Conservation (phyloP, 2,329 filamentous ascomycete species). For the Calonectria multiphialidica region DNA sequence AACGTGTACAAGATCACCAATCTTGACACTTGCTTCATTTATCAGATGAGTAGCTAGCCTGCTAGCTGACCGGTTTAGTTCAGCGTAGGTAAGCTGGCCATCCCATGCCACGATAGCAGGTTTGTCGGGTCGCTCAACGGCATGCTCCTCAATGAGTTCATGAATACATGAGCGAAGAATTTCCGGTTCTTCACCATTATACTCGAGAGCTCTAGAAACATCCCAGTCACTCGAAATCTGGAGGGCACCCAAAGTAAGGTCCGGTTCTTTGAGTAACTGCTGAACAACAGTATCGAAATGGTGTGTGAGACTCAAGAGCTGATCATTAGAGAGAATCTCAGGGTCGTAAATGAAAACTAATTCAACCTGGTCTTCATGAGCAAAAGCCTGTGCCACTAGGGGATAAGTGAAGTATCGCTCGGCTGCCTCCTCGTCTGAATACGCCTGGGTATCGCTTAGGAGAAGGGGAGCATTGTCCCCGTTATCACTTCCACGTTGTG, state of each 20-base stretch:
- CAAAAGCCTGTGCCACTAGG: constrained; percentile 24
- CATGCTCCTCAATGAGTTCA: constrained; percentile 28
- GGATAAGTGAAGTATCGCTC: constrained; percentile 41
- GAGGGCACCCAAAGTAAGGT: background rate
- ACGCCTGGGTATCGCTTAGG: background rate
- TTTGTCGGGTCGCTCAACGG: constrained; percentile 10
- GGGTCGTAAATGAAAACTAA: constrained; percentile 31
- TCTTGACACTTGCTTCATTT: background rate
- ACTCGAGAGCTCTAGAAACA: background rate
- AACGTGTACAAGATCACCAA: constrained; percentile 15
- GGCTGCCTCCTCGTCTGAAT: constrained; percentile 15
- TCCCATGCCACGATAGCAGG: constrained; percentile 44
- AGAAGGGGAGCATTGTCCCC: background rate
- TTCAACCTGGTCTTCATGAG: constrained; percentile 21
- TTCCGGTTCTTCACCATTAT: background rate
- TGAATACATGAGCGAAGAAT: constrained; percentile 29
- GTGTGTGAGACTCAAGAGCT: background rate
- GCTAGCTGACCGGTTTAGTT: constrained; percentile 22
- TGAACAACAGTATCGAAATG: constrained; percentile 8
- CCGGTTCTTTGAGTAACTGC: background rate
- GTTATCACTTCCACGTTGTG: background rate
- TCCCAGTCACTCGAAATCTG: background rate
- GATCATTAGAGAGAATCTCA: background rate
- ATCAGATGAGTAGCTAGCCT: constrained; percentile 21
- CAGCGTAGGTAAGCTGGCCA: constrained; percentile 36